A percentile compares a stretch with the other conserved stretches of the same genome.
Evolutionary conservation across 176 grass and related monocot species (phyloP).

Genomic region (Bothriochloa decipiens): DNA sequence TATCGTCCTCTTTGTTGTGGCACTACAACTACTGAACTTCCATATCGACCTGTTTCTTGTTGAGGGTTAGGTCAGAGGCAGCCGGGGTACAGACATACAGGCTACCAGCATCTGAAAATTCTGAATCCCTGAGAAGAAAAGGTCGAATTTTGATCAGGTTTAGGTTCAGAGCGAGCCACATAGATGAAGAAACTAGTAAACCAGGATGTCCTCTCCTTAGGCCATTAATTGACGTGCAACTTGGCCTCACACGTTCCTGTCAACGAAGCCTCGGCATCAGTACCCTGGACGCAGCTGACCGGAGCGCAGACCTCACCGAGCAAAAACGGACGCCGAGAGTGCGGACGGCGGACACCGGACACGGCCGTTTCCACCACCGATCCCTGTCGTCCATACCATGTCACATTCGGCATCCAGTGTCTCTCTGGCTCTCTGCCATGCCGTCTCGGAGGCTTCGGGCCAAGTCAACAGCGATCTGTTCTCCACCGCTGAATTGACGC

Average conservation of each 20-base stretch:
- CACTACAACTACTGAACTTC: neutral
- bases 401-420: neutral
- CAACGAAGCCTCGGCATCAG: constrained; percentile 24
- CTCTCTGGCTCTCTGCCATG: neutral
- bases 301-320: neutral
- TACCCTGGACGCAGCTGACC: neutral
- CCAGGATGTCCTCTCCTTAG: neutral
- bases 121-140: neutral
- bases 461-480: neutral
- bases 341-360: neutral
- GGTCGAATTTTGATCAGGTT: neutral
- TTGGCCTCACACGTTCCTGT: constrained; percentile 39
- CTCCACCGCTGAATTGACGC: constrained; percentile 15
- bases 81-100: neutral
- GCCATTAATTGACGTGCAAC: neutral
- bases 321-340: neutral
- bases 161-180: neutral
- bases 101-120: neutral
- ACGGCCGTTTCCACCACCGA: constrained; percentile 9
- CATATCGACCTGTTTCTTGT: constrained; percentile 5
- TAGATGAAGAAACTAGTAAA: neutral
- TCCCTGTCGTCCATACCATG: constrained; percentile 15
- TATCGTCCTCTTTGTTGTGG: neutral
- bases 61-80: neutral
- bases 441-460: neutral